These are phyloP conservation scores for Talaromyces adpressus DNA, from an alignment of 495 filamentous ascomycete species.

Conservation along the genomic window DNA sequence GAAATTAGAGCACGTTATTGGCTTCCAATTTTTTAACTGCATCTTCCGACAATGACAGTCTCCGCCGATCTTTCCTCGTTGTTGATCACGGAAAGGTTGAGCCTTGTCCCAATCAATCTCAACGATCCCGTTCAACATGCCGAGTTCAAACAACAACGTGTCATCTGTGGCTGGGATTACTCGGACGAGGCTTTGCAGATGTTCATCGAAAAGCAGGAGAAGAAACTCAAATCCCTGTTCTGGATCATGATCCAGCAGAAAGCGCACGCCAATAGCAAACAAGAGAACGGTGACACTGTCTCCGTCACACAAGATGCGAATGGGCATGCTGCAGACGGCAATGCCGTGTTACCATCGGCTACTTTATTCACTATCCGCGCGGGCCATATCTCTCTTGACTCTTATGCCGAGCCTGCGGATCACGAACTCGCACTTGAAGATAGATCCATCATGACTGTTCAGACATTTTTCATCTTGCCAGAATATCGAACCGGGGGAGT, in stretches of 20 bases:
- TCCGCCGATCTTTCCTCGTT: not conserved
- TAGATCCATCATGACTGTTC: slow-evolving; percentile 21
- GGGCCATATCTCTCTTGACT: slow-evolving; percentile 25
- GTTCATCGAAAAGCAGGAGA: slow-evolving; percentile 15
- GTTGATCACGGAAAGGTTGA: not conserved
- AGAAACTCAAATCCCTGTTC: slow-evolving; percentile 15
- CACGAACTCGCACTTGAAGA: slow-evolving; percentile 14
- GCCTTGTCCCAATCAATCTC: slow-evolving; percentile 19
- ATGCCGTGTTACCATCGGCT: not conserved
- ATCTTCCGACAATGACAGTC: not conserved
- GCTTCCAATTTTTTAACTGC: not conserved
- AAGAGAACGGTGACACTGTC: not conserved
- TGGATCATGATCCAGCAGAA: slow-evolving; percentile 15
- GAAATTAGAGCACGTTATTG: not conserved
- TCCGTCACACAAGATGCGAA: not conserved
- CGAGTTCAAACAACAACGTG: slow-evolving; percentile 20
- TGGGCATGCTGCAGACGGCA: not conserved
- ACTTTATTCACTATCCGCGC: slow-evolving; percentile 9
- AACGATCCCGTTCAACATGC: slow-evolving; percentile 11
- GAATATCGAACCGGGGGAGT: slow-evolving; percentile 18
- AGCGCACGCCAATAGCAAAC: not conserved
- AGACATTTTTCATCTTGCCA: slow-evolving; percentile 18
- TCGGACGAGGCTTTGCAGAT: slow-evolving; percentile 9
- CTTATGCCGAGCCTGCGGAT: slow-evolving; percentile 12
- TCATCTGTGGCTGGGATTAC: slow-evolving; percentile 19